Base-by-base conservation (phyloP, 257 asterid genomes). In the Perilla frutescens region DNA sequence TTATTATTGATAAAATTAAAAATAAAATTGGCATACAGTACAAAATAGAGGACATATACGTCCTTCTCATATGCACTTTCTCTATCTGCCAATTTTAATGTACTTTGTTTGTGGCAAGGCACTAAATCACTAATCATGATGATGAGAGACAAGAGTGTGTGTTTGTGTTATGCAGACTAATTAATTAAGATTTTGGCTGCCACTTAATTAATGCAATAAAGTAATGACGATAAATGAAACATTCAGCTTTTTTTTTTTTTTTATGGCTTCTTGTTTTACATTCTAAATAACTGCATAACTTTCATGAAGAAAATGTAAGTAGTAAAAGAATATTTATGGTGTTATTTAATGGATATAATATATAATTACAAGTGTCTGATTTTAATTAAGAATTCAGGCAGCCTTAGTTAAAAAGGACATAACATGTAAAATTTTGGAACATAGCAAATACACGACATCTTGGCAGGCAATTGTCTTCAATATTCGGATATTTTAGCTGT, bases 11-110 rank as follows among this genome's bases (percentile, higher is more conserved):
- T 34, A 34, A 34, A 34, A 2, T 60, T 36, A 57, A 12, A 12
- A 49, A 11, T 49, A 49, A 49, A 48, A 48, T 8, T 1, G n/a
- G 1, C 4, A 49, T 11, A 49, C 37, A 34, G 37, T 34, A 34
- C 37, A 34, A 34, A 34, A 34, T 34, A 34, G 37, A 34, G 37
- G 3, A 34, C 32, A 39, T n/a, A 9, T n/a, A 15, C 41, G 51
- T 31, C 12, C 53, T 57, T 20, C 62, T 76, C 72, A 81, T 64
- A 6, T 40, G 64, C 44, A 73, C 70, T 79, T 83, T 75, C 84
- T 69, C 71, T 62, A 70, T 73, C 39, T 58, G 31, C 36, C 43
- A 68, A 48, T 59, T 20, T 65, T 43, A 72, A 73, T 59, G 49
- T 9, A 29, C 8, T 34, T 41, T 53, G 64, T 77, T 77, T 39